phyloP scores from a whole-genome alignment of 768 basidiomycete species.

The Leccinum olivaceopallidum region DNA sequence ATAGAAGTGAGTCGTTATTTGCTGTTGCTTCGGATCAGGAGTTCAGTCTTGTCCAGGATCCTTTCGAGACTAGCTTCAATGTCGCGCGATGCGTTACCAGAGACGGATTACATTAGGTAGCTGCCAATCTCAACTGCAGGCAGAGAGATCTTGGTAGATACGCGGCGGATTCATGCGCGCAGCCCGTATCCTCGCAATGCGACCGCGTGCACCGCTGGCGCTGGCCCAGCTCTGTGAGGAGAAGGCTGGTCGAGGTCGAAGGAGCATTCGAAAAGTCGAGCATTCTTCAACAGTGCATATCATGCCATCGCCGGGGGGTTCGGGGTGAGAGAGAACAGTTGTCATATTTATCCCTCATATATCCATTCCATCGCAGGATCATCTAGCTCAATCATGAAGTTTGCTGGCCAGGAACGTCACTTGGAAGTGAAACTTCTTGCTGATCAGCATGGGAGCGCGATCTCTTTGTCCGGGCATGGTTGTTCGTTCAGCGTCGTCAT shows the following conservation, averaged over 20 bases:
- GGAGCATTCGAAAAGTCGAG: too few species aligned
- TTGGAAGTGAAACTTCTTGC: too few species aligned
- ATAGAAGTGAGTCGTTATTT: slow-evolving; percentile 68
- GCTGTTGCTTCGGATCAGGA: neutral
- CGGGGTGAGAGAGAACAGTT: too few species aligned
- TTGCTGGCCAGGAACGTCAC: too few species aligned
- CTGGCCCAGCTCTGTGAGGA: slow-evolving; percentile 38
- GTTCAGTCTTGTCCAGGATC: slow-evolving; percentile 59
- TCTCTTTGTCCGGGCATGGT: too few species aligned
- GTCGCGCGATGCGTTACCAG: slow-evolving; percentile 97
- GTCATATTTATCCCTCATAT: too few species aligned
- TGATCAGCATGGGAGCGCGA: too few species aligned
- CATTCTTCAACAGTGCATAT: too few species aligned
- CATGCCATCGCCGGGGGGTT: too few species aligned
- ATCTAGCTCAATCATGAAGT: too few species aligned
- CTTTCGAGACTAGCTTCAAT: slow-evolving; percentile 93
- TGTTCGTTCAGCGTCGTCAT: too few species aligned
- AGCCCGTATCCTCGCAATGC: slow-evolving; percentile 74
- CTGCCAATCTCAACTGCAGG: neutral
- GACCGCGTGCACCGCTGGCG: slow-evolving; percentile 78
- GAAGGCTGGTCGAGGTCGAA: slow-evolving; percentile 1
- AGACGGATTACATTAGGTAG: slow-evolving; percentile 92
- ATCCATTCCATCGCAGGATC: too few species aligned
- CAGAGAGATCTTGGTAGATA: slow-evolving; percentile 54
- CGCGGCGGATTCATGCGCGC: slow-evolving; percentile 99